Evolutionary conservation across 371 early-diverging fungal species (phyloP), one percentile per base, ranked within the genome.

Genomic region (Thermomucor indicae-seudaticae): DNA sequence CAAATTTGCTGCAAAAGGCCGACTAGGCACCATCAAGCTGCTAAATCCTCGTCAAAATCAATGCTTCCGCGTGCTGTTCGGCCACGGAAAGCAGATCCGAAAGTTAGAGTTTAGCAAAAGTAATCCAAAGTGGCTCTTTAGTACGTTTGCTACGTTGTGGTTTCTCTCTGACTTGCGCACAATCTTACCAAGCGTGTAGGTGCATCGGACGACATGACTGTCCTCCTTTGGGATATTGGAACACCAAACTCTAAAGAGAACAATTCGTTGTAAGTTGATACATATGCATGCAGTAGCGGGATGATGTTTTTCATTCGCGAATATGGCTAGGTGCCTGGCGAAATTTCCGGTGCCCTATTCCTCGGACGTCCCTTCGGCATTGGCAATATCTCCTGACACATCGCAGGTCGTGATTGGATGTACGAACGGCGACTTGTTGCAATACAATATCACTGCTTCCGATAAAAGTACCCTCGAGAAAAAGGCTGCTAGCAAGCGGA

Each of bases 191-290:
- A 37, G 14, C 16, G 3, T 19, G 1, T 46, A 80, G 80, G 75
- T 52, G 74, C 73, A 0, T 80, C 80, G 3, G 59, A 58, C 2
- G 83, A 83, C 49, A 66, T 67, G 35, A 66, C 77, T 7, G 65
- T 73, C 2, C 67, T 79, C n/a, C 54, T 83, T 35, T 83, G 83
- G 83, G 79, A 80, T 51, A 79, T 83, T 37, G 83, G 80, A 5
- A 56, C 69, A n/a, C 60, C 71, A 1, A 39, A 53, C 22, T 53
- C 51, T 11, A 61, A 52, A 44, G 31, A 35, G 14, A 66, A 70
- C 22, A 53, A 57, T 19, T 58, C 65, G 8, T 47, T 51, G 62
- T 72, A 57, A 62, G 38, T 35, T 17, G 20, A n/a, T 22, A 12
- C 23, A 37, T 10, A 19, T 37, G 19, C 11, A 19, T 37, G 10